phyloP scores from a whole-genome alignment of 1,284 basidiomycete genomes.

The Calocybe gambosa region DNA sequence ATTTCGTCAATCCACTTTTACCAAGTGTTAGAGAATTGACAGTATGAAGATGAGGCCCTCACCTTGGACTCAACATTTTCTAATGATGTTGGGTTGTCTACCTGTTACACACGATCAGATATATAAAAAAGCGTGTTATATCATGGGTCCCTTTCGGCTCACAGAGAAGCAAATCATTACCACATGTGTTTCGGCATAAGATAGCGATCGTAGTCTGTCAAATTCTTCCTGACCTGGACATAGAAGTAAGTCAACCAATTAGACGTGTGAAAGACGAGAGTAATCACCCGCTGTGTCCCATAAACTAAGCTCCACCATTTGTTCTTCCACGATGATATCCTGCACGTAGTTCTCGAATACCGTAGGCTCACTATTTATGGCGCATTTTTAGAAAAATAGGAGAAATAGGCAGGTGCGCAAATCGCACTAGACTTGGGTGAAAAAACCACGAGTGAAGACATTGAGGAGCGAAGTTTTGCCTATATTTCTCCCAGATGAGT shows the following conservation, averaged over 20 bases:
- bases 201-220: constrained; percentile 83
- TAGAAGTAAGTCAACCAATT: not conserved
- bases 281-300: constrained; percentile 91
- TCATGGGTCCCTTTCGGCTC: constrained; percentile 20
- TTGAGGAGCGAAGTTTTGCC: constrained; percentile 80
- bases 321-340: constrained; percentile 76
- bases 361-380: constrained; percentile 68
- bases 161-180: constrained; percentile 94
- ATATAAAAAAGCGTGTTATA: not conserved
- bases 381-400: not conserved
- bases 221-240: constrained; percentile 90
- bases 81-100: constrained; percentile 86
- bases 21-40: constrained; percentile 2
- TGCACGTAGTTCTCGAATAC: constrained; percentile 94
- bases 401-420: not conserved
- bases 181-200: constrained; percentile 93
- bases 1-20: constrained; percentile 84
- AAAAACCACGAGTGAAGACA: constrained; percentile 82
- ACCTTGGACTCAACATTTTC: constrained; percentile 94
- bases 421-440: constrained; percentile 81
- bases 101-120: constrained; percentile 34
- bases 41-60: constrained; percentile 12
- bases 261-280: constrained; percentile 4
- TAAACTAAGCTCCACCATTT: constrained; percentile 81
- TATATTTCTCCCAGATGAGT: constrained; percentile 24